Conservation (phyloP, 352 stramenopile genomes). For the Phytopythium delawarense region DNA sequence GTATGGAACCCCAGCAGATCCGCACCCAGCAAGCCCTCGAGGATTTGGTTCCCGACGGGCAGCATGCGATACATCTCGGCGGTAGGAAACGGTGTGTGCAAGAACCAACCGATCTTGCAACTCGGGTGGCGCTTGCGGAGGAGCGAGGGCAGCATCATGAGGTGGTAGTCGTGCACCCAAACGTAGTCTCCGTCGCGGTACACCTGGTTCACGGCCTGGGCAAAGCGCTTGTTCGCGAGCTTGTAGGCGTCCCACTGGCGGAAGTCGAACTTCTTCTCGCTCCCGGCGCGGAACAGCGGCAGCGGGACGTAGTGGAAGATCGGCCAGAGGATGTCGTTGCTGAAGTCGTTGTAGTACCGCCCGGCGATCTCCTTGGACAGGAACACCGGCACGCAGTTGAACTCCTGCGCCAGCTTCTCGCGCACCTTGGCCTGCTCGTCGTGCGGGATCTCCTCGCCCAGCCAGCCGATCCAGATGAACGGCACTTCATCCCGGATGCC, state of each 20-base stretch:
- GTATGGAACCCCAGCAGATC: conserved; percentile 86
- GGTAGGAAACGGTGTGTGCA: conserved; percentile 87
- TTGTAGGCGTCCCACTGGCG: conserved; percentile 87
- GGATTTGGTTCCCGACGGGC: conserved; percentile 70
- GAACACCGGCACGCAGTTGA: conserved; percentile 89
- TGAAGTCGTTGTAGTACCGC: conserved; percentile 92
- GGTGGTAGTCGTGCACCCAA: conserved; percentile 89
- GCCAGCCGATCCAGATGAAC: conserved; percentile 91
- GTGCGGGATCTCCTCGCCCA: conserved; percentile 84
- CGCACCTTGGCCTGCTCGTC: conserved; percentile 79
- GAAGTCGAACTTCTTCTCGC: conserved; percentile 91
- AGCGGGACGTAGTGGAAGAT: conserved; percentile 91
- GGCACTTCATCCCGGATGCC: conserved; percentile 84
- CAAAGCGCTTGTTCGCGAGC: conserved; percentile 78
- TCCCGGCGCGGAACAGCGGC: conserved; percentile 81
- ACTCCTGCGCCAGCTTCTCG: conserved; percentile 79
- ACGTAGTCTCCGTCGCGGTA: conserved; percentile 82
- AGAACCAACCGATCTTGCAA: conserved; percentile 83
- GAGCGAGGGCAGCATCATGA: conserved; percentile 83
- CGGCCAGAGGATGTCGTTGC: conserved; percentile 90
- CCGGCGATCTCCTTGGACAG: conserved; percentile 85
- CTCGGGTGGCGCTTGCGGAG: conserved; percentile 66
- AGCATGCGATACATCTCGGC: conserved; percentile 84
- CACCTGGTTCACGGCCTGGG: conserved; percentile 72
- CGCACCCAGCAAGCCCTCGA: conserved; percentile 74